These are phyloP conservation scores for Danielia oregonensis DNA, from an alignment of 805 yeast species.

Conservation along the genomic window DNA sequence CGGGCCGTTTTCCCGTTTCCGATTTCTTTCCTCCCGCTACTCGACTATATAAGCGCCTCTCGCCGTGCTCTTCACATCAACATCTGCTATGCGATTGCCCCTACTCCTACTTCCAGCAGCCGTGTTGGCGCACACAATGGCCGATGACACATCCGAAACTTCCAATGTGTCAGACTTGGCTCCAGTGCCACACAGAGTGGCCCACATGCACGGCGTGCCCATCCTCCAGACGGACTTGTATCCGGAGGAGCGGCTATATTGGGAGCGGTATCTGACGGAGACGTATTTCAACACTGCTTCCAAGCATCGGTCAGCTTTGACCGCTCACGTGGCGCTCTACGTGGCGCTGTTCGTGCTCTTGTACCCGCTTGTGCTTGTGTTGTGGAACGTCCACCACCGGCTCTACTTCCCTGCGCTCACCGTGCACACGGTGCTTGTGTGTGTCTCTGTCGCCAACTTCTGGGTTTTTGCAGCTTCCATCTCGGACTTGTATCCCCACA, in stretches of 20 bases:
- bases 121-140: too few species aligned
- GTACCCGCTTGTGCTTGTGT: constrained; percentile 66
- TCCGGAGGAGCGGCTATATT: constrained; percentile 69
- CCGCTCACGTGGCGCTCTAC: constrained; percentile 49
- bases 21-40: too few species aligned
- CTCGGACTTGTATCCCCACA: constrained; percentile 68
- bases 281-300: constrained; percentile 59
- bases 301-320: constrained; percentile 49
- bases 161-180: too few species aligned
- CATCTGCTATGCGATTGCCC: too few species aligned
- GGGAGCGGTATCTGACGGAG: constrained; percentile 78
- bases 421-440: constrained; percentile 42
- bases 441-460: constrained; percentile 52
- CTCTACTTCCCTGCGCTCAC: constrained; percentile 29
- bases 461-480: constrained; percentile 56
- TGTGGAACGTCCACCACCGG: constrained; percentile 55
- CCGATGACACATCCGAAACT: too few species aligned
- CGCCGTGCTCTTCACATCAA: too few species aligned
- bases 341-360: constrained; percentile 45
- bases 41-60: too few species aligned
- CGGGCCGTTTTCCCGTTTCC: too few species aligned
- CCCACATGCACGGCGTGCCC: constrained; percentile 66
- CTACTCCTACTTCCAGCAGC: too few species aligned
- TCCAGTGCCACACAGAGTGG: constrained; percentile 34
- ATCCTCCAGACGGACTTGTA: constrained; percentile 63